Conservation (phyloP, 352 stramenopile species). For the Phytophthora chlamydospora region DNA sequence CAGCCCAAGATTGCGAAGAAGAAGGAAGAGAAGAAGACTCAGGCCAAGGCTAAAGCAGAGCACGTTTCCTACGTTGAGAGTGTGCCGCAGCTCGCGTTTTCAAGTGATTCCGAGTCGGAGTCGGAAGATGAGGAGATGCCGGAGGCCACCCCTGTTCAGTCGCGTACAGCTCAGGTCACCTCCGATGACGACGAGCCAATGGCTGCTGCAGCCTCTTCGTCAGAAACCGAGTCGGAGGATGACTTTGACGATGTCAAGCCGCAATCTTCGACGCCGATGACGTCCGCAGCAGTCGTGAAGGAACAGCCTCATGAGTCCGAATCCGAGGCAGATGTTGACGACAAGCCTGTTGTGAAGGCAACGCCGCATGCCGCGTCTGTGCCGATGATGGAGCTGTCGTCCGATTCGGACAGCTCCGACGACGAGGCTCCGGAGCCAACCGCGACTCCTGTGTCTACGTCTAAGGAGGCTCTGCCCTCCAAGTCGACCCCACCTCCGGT, state of each 20-base stretch:
- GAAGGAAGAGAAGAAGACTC: constrained; percentile 22
- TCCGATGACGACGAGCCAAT: constrained; percentile 25
- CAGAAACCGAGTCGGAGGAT: constrained; percentile 31
- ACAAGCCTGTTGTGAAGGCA: constrained; percentile 11
- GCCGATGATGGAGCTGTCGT: constrained; percentile 22
- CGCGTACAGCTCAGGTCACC: background rate
- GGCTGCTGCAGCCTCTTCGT: background rate
- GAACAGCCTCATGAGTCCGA: constrained; percentile 1
- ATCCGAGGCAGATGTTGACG: constrained; percentile 16
- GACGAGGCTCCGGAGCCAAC: constrained; percentile 24
- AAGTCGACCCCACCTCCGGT: constrained; percentile 9
- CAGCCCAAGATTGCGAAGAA: constrained; percentile 10
- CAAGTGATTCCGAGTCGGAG: constrained; percentile 46
- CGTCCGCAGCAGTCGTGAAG: background rate
- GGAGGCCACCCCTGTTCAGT: constrained; percentile 2
- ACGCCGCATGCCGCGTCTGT: constrained; percentile 2
- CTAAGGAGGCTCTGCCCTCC: constrained; percentile 5
- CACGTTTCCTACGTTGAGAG: constrained; percentile 56
- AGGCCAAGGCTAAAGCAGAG: constrained; percentile 8
- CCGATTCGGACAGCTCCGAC: constrained; percentile 32
- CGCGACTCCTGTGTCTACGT: background rate
- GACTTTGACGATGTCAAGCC: constrained; percentile 41
- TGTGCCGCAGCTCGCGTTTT: constrained; percentile 62
- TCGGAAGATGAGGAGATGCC: constrained; percentile 37
- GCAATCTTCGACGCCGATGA: background rate